Conservation (phyloP, 2,329 filamentous ascomycete genomes). For the Fusarium sp. region DNA sequence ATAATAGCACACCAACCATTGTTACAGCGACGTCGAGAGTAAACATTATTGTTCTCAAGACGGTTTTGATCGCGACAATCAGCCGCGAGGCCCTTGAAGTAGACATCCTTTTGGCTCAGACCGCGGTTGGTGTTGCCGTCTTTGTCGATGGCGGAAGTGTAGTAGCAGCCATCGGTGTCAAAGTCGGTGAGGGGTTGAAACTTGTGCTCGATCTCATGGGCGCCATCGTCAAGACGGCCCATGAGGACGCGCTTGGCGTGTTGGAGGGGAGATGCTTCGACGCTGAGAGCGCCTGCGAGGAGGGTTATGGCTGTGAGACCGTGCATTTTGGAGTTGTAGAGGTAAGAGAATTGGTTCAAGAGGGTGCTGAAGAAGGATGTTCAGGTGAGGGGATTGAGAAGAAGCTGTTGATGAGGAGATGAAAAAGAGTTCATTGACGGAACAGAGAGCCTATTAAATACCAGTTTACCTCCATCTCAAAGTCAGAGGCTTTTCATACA, state of each 20-base stretch:
- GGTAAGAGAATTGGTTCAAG: too few relatives aligned
- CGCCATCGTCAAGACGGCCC: constrained; percentile 35
- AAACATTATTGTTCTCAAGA: constrained; percentile 48
- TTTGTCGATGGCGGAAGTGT: constrained; percentile 57
- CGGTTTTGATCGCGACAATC: constrained; percentile 44
- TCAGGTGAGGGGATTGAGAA: not conserved
- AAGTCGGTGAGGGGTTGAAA: constrained; percentile 54
- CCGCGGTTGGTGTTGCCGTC: constrained; percentile 49
- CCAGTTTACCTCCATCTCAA: rapidly evolving
- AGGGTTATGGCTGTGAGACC: constrained; percentile 1
- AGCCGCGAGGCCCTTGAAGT: constrained; percentile 10
- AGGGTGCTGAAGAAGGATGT: not conserved
- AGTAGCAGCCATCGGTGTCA: constrained; percentile 57
- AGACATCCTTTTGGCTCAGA: constrained; percentile 7
- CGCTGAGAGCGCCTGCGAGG: constrained; percentile 5
- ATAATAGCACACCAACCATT: constrained; percentile 50
- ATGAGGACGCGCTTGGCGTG: constrained; percentile 20
- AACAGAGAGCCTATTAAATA: constrained; percentile 1
- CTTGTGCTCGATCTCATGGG: constrained; percentile 50
- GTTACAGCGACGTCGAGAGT: constrained; percentile 49
- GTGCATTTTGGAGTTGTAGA: not conserved
- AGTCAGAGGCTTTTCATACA: rapidly evolving
- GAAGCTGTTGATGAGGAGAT: not conserved
- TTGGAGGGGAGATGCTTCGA: constrained; percentile 8
- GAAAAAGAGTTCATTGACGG: not conserved